These are phyloP conservation scores for Curvularia eragrostidis DNA, from an alignment of 2,329 filamentous ascomycete genomes.

Conservation along the genomic window DNA sequence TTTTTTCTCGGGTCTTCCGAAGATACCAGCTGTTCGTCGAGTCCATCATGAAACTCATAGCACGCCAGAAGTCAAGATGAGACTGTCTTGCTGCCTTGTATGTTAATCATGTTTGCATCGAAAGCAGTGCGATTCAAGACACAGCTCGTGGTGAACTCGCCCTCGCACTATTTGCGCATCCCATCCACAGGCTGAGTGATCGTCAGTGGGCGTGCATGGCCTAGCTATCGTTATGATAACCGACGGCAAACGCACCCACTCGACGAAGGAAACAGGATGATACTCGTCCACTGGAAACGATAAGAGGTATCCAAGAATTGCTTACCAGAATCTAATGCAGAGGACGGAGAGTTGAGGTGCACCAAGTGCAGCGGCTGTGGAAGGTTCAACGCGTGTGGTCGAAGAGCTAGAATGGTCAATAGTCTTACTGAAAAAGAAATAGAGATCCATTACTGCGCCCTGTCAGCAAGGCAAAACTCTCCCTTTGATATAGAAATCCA, in stretches of 20 bases:
- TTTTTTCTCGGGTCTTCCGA: conserved; percentile 29
- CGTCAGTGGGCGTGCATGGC: conserved; percentile 39
- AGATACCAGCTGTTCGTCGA: conserved; percentile 41
- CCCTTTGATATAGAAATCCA: not conserved
- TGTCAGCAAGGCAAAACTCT: not conserved
- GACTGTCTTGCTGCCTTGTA: conserved; percentile 34
- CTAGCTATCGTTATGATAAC: conserved; percentile 39
- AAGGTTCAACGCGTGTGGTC: conserved; percentile 13
- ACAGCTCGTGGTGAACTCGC: conserved; percentile 40
- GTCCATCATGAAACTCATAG: conserved; percentile 41
- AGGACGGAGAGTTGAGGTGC: conserved; percentile 35
- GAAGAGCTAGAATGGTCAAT: conserved; percentile 38
- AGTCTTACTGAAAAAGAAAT: conserved; percentile 36
- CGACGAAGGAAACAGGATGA: conserved; percentile 40
- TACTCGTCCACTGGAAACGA: conserved; percentile 68
- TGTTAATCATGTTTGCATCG: conserved; percentile 41
- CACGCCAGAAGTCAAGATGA: conserved; percentile 41
- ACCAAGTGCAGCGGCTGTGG: conserved; percentile 9
- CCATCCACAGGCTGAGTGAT: conserved; percentile 36
- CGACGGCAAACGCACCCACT: conserved; percentile 44
- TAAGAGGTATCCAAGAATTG: conserved; percentile 74
- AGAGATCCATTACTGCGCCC: conserved; percentile 35
- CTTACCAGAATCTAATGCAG: conserved; percentile 66
- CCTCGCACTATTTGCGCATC: conserved; percentile 43
- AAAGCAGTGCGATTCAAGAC: conserved; percentile 44